Base-by-base conservation (phyloP, 2,329 filamentous ascomycete genomes). In the Ophiocordyceps unilateralis region DNA sequence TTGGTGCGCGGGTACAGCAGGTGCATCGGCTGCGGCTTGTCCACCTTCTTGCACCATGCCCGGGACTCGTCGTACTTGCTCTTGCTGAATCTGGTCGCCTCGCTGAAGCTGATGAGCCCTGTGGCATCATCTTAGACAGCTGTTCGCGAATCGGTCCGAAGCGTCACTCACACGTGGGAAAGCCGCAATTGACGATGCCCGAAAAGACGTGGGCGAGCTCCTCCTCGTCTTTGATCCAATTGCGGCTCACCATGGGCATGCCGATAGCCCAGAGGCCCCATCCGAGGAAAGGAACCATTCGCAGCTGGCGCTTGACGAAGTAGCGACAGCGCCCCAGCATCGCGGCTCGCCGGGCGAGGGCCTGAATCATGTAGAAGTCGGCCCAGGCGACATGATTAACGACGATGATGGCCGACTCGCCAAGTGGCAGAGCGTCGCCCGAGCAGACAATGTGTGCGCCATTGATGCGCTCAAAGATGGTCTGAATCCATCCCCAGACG, bases 81-180 rank as follows among this genome's bases (percentile, higher is more conserved):
- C 1, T 60, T 59, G 3, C 71, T 77, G 54, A 67, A 78, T 47
- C 75, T 66, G 9, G 74, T 78, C n/a, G 69, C 70, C 60, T 80
- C 76, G 51, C 71, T 76, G 62, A 74, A 79, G 51, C 72, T 74
- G 49, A 81, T 68, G 49, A 79, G 69, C 76, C 74, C 74, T 78
- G 49, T 4, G 15, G 21, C 9, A 9, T 20, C 19, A 5, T 5
- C 15, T 45, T 21, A 47, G 45, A 36, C 30, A 21, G 5, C 23
- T 17, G 20, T 14, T n/a, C 37, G 17, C 2, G 4, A 21, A 21
- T 14, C 5, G n/a, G 15, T 19, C 22, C 20, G 15, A 38, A 24
- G 15, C 15, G 4, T 24, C 32, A 63, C 69, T 61, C 61, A 77
- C 72, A 80, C 23, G 68, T 74, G 12, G 74, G 74, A 66, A 70